Evolutionary conservation across 805 yeast genomes (phyloP), one percentile per base, ranked within the genome.

Genomic region (Pichia paraexigua): DNA sequence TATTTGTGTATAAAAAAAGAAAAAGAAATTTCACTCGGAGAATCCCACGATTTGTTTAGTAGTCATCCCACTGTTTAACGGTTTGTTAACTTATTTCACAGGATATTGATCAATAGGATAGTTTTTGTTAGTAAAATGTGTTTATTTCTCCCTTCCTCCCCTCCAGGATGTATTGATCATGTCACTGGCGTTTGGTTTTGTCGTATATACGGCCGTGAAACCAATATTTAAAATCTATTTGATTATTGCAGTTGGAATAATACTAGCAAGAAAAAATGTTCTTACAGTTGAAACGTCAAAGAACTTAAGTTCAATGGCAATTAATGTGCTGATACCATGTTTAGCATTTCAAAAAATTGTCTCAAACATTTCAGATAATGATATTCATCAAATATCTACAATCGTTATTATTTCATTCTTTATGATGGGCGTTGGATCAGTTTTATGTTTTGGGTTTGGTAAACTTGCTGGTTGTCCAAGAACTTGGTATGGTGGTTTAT

Each of bases 161-260:
- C n/a, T n/a, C n/a, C n/a, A n/a, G n/a, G n/a, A 18, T 41, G 11
- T 24, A n/a, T 11, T n/a, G n/a, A 17, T n/a, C 10, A 49, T 45
- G 50, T 24, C 47, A 18, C 30, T 54, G 18, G 20, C 72, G 1
- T 58, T 83, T 35, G 92, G 94, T 11, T 73, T 74, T 37, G 81
- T 87, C 32, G 83, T 89, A 3, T 88, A 84, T 67, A 77, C 87
- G 17, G 79, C 95, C 0, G 83, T 85, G 44, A 88, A 87, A 69
- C 96, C 96, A 15, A 83, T 88, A 51, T 76, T 87, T 66, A 89
- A 88, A 66, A 85, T 88, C 56, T 85, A 87, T 60, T 68, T 86
- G 59, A 84, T 86, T 60, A 77, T 85, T 7, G 81, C 75, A 2
- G 67, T 80, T 10, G 96, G 96, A 6, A 82, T 72, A 57, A 63